A percentile compares a stretch with the other conserved stretches of the same genome.
phyloP scores from a whole-genome alignment of 371 early-diverging fungal genomes.

The Batrachochytrium dendrobatidis region DNA sequence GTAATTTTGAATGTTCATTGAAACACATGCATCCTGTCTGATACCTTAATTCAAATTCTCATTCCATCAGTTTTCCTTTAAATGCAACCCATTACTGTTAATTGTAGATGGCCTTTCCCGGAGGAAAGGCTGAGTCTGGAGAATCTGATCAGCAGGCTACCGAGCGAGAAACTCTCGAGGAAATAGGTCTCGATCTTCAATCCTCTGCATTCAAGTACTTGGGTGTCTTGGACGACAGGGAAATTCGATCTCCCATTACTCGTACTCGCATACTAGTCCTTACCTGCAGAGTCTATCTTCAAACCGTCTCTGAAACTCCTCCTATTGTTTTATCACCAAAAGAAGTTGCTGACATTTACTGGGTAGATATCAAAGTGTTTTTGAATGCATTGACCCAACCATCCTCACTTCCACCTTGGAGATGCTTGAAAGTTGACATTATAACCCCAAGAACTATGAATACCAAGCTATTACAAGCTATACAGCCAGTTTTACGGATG shows the following conservation, averaged over 20 bases:
- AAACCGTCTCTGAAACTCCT: conserved; percentile 48
- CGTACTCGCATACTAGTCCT: conserved; percentile 53
- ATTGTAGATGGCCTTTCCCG: conserved; percentile 53
- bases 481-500: too few species aligned
- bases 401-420: conserved; percentile 13
- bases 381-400: too few species aligned
- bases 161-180: conserved; percentile 60
- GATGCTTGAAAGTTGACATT: conserved; percentile 9
- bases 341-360: conserved; percentile 59
- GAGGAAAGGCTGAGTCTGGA: conserved; percentile 56
- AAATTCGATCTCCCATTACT: conserved; percentile 46
- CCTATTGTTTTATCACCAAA: conserved; percentile 41
- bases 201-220: conserved; percentile 35
- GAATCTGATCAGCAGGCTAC: conserved; percentile 57
- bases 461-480: too few species aligned
- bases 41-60: not conserved
- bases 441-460: too few species aligned
- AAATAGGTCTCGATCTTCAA: conserved; percentile 28
- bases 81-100: not conserved
- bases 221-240: conserved; percentile 60
- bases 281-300: conserved; percentile 47
- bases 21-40: not conserved
- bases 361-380: conserved; percentile 55
- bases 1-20: conserved; percentile 13
- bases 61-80: not conserved